A percentile compares a stretch with the other conserved stretches of the same genome.
phyloP scores from a whole-genome alignment of 2,329 filamentous ascomycete species.

The Chrysoporthe deuterocubensis region DNA sequence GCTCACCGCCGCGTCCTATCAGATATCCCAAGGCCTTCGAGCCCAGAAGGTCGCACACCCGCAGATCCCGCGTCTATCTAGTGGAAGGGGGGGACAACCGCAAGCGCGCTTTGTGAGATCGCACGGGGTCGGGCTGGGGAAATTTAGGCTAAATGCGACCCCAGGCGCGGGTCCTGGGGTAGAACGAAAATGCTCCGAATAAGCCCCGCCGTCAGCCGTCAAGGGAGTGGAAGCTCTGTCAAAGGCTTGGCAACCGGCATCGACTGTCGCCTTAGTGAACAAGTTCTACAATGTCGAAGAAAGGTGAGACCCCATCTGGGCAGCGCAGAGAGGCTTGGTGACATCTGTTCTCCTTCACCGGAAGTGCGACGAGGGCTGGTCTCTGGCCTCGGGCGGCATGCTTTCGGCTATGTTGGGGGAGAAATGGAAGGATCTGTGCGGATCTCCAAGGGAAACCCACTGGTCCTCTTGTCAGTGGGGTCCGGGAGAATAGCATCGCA shows the following conservation, averaged over 20 bases:
- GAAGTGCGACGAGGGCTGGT: neutral
- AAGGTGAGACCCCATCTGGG: neutral
- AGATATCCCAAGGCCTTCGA: neutral
- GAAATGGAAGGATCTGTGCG: neutral
- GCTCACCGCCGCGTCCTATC: neutral
- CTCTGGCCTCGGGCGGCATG: neutral
- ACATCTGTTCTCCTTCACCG: neutral
- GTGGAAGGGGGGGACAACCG: neutral
- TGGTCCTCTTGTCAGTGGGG: neutral
- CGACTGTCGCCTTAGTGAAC: neutral
- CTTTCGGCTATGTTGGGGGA: neutral
- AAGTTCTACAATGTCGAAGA: neutral
- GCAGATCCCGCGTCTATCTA: neutral
- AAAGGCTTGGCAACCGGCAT: neutral
- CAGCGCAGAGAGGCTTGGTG: neutral
- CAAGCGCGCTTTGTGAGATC: neutral
- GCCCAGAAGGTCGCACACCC: neutral
- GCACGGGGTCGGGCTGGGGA: neutral
- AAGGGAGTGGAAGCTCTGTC: neutral
- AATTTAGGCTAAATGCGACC: constrained; percentile 8
- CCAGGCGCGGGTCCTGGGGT: neutral
- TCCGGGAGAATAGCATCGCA: constrained; percentile 8
- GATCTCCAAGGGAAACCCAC: constrained; percentile 1
- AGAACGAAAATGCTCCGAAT: constrained; percentile 4
- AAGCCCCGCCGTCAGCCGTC: neutral